Evolutionary conservation across 1,139 yeast genomes (phyloP).

Genomic region (Yamadazyma dendronema): DNA sequence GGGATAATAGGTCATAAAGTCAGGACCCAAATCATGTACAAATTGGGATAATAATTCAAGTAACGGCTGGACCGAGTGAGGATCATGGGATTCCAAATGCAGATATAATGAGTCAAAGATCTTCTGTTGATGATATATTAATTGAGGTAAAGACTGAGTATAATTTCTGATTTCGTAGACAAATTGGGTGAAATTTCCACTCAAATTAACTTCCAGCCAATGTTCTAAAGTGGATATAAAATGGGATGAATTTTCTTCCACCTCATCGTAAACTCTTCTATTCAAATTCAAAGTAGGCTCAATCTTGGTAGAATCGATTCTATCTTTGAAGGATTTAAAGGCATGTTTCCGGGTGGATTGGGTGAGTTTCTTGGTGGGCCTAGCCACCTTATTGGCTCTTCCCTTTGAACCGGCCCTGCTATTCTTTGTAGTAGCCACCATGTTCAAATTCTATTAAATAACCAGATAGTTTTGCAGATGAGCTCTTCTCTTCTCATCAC

Average conservation of each 20-base stretch:
- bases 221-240: constrained; percentile 76
- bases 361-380: constrained; percentile 36
- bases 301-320: constrained; percentile 79
- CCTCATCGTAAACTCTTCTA: constrained; percentile 66
- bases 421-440: constrained; percentile 8
- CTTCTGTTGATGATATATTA: constrained; percentile 64
- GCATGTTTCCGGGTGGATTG: constrained; percentile 59
- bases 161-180: constrained; percentile 52
- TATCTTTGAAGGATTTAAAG: constrained; percentile 74
- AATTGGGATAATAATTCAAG: constrained; percentile 81
- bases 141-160: constrained; percentile 75
- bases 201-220: constrained; percentile 85
- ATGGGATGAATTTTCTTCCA: constrained; percentile 61
- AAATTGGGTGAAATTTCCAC: constrained; percentile 70
- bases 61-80: constrained; percentile 74
- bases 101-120: constrained; percentile 56
- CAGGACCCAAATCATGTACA: constrained; percentile 91
- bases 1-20: constrained; percentile 71
- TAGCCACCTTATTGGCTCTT: constrained; percentile 6
- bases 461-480: background rate
- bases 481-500: constrained; percentile 7
- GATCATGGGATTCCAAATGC: constrained; percentile 58
- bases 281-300: constrained; percentile 72
- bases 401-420: constrained; percentile 1
- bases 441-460: background rate